Percentiles rank a stretch among this genome's conserved stretches.
Evolutionary conservation across 106 monocot genomes (phyloP).

Genomic region (Dendrobium huoshanense): DNA sequence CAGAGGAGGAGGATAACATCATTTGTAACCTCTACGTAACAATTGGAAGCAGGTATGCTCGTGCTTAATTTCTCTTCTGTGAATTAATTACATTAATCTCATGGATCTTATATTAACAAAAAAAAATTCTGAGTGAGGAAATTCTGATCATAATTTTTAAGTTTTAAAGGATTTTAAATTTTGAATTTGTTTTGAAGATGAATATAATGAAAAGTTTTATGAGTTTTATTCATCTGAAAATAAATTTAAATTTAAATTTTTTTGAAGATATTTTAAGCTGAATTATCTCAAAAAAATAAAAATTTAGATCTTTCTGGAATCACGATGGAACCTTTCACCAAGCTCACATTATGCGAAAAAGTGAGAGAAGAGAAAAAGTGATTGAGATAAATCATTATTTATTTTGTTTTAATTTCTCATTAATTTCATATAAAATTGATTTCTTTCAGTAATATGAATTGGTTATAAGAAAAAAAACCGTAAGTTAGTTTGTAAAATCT

Average conservation of each 20-base stretch:
- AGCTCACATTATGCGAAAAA: too few relatives aligned
- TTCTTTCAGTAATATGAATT: neutral
- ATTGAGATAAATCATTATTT: neutral
- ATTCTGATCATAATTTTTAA: too few relatives aligned
- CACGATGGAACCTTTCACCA: neutral
- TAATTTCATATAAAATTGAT: neutral
- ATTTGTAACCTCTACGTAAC: conserved; percentile 78
- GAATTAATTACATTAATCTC: neutral
- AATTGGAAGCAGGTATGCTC: conserved; percentile 76
- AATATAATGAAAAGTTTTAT: too few relatives aligned
- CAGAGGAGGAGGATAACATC: conserved; percentile 90
- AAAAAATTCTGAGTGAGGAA: neutral
- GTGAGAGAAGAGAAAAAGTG: neutral
- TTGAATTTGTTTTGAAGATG: too few relatives aligned
- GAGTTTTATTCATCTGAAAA: too few relatives aligned
- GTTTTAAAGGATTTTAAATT: too few relatives aligned
- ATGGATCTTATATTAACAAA: neutral
- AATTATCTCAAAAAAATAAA: neutral
- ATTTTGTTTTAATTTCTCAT: neutral
- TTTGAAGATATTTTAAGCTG: neutral
- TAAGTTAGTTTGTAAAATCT: too few relatives aligned
- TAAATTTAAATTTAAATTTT: too few relatives aligned
- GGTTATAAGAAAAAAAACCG: too few relatives aligned
- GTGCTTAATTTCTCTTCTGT: neutral
- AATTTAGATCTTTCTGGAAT: neutral